phyloP scores from a whole-genome alignment of 768 basidiomycete genomes.

The Amanita fuliginea region DNA sequence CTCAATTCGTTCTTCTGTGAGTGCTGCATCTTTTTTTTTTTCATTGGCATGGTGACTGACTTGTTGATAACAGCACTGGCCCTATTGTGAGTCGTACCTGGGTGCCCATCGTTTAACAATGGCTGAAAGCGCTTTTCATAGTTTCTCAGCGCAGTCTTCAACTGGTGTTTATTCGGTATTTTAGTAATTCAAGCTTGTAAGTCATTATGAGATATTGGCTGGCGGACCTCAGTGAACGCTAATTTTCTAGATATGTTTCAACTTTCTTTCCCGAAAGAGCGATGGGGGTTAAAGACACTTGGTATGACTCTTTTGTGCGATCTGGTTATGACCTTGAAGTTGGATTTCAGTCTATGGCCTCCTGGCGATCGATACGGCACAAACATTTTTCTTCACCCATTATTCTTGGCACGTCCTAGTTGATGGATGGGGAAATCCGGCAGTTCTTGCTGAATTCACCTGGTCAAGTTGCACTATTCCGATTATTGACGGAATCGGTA shows the following conservation, averaged over 20 bases:
- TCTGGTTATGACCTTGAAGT: neutral
- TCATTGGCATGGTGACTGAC: neutral
- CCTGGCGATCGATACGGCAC: neutral
- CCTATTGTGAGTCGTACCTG: conserved; percentile 1
- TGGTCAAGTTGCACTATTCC: conserved; percentile 3
- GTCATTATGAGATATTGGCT: neutral
- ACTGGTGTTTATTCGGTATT: conserved; percentile 7
- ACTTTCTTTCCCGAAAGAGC: conserved; percentile 4
- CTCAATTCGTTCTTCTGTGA: conserved; percentile 3
- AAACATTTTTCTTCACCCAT: conserved; percentile 3
- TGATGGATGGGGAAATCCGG: neutral
- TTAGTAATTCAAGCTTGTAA: conserved; percentile 1
- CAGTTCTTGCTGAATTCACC: neutral
- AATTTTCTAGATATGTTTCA: neutral
- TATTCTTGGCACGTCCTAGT: conserved; percentile 2
- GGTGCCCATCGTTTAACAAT: neutral
- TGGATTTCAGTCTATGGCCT: neutral
- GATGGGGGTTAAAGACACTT: neutral
- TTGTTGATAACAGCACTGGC: neutral
- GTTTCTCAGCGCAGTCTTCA: neutral
- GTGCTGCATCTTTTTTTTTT: neutral
- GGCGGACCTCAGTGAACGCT: neutral
- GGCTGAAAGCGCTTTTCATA: neutral
- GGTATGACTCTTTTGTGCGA: neutral
- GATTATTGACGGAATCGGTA: neutral